These are phyloP conservation scores for Cystofilobasidium bisporidii DNA, from an alignment of 768 basidiomycete genomes.

Conservation along the genomic window DNA sequence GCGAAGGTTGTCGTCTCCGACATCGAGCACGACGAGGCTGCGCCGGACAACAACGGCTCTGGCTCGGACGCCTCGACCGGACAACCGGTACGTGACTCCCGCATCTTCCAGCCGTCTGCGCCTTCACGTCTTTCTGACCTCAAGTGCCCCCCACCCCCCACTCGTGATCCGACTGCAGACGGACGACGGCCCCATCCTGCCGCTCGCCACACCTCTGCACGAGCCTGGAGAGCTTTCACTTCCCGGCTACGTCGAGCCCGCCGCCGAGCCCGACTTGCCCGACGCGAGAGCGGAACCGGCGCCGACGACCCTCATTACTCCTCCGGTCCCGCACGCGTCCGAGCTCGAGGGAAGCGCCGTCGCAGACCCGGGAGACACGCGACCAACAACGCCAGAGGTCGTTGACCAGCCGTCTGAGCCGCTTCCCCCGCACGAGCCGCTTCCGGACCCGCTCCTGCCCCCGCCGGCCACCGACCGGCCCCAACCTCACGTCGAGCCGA, in stretches of 20 bases:
- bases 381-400: neutral
- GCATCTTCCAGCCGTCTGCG: no score
- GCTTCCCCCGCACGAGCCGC: neutral
- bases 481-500: neutral
- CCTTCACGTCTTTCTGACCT: no score
- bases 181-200: neutral
- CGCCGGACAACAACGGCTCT: no score
- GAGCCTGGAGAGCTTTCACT: neutral
- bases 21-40: neutral
- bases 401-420: neutral
- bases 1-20: neutral
- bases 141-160: no score
- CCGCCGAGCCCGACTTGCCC: neutral
- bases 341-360: neutral
- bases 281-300: neutral
- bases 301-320: conserved; percentile 3
- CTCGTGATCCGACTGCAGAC: no score
- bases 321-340: neutral
- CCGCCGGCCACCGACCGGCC: neutral
- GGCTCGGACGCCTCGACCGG: no score
- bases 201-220: neutral
- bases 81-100: no score
- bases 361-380: conserved; percentile 1
- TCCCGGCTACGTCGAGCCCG: conserved; percentile 7
- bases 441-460: neutral